Base-by-base conservation (phyloP, 768 basidiomycete species). In the Daedaleopsis nitida region DNA sequence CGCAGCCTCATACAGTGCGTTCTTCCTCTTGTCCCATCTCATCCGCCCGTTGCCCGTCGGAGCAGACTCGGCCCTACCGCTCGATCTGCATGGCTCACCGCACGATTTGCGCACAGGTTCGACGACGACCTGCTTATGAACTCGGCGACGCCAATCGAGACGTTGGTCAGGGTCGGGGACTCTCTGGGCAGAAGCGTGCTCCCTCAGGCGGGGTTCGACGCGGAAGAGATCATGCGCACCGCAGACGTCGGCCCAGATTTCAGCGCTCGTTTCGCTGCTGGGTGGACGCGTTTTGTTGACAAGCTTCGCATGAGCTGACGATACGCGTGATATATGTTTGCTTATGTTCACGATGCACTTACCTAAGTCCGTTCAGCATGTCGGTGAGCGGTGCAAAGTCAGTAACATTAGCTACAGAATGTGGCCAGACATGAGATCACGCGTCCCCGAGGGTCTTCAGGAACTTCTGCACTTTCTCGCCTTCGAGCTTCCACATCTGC, bases 121-220 rank as follows among this genome's bases (percentile, higher is more conserved):
- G 89, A 91, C 65, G 72, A 78, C 6, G 91, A 93, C 70, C 69
- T 93, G 51, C 64, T 84, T 24, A 61, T 68, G 42, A 84, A 84
- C 67, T 90, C 88, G 50, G 44, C 55, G 39, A 66, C 72, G 44
- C 78, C 80, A 17, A 74, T 87, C n/a, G 91, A 92, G 73, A 91
- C 88, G 8, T 70, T 89, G 14, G 78, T 93, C 51, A 83, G 85
- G 76, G 86, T 86, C 37, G 62, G 62, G 14, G 58, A 64, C 24
- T 59, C 62, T 24, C 54, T 64, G 24, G 62, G 62, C 12, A 12
- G n/a, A 10, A 45, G 54, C 19, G 23, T 53, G 47, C 21, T 55
- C 17, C 45, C 59, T 12, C 23, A 21, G 10, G 38, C 35, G 3
- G 51, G 51, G 14, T 38, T 52, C n/a, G 32, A 38, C 34, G 51